Percentiles rank a stretch among this genome's conserved stretches.
Conservation (phyloP, 441 rosid species). For the Rhodomyrtus psidioides region DNA sequence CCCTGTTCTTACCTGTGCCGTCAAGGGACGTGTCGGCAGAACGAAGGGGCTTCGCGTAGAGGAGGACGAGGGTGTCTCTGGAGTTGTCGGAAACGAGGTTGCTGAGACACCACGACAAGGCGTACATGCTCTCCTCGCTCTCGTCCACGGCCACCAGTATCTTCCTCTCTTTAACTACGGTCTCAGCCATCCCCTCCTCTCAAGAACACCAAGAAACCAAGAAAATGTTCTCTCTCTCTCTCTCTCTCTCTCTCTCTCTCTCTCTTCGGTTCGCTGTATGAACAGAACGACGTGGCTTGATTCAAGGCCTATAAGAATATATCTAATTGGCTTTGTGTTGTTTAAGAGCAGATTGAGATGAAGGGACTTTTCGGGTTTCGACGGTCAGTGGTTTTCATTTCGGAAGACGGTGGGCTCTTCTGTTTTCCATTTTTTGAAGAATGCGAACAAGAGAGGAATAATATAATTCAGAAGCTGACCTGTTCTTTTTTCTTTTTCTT, state of each 20-base stretch:
- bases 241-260: no score
- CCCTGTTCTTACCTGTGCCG: slow-evolving; percentile 23
- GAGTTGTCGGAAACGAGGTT: slow-evolving; percentile 21
- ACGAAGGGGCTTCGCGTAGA: slow-evolving; percentile 33
- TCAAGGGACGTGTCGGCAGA: slow-evolving; percentile 26
- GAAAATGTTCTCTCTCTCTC: neutral
- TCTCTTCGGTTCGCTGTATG: neutral
- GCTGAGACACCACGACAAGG: slow-evolving; percentile 48
- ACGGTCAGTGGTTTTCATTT: neutral
- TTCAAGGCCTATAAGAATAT: no score
- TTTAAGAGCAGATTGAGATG: neutral
- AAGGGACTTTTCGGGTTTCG: neutral
- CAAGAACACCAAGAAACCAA: neutral
- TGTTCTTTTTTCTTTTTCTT: neutral
- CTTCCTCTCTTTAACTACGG: slow-evolving; percentile 14
- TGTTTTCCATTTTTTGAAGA: neutral
- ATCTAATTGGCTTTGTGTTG: neutral
- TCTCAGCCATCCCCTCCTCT: neutral
- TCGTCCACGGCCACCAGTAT: slow-evolving; percentile 53
- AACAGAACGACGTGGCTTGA: neutral
- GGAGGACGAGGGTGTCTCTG: slow-evolving; percentile 33
- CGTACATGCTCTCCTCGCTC: slow-evolving; percentile 48
- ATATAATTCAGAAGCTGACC: neutral
- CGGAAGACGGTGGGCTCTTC: no score
- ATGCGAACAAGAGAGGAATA: neutral